Conservation (phyloP, 139 green algal species). For the Prasinococcaceae sp. region DNA sequence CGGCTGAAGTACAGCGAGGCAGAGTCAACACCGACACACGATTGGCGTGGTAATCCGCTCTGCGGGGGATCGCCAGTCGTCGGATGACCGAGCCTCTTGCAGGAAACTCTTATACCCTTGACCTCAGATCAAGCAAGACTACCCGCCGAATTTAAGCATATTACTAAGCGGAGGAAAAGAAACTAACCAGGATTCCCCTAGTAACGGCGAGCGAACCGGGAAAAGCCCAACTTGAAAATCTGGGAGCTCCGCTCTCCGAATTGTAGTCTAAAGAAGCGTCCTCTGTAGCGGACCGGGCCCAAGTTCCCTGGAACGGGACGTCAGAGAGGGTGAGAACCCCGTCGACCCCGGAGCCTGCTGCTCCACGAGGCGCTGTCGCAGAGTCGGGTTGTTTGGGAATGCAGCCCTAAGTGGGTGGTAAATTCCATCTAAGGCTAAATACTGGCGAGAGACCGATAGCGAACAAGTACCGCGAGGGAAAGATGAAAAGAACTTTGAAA, state of each 20-base stretch:
- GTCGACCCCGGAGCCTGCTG: constrained; percentile 37
- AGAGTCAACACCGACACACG: too few species aligned
- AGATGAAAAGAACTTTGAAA: constrained; percentile 95
- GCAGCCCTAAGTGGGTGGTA: constrained; percentile 78
- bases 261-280: constrained; percentile 75
- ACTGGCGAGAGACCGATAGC: constrained; percentile 81
- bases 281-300: constrained; percentile 37
- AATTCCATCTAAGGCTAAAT: constrained; percentile 90
- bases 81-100: background rate
- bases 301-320: constrained; percentile 62
- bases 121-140: constrained; percentile 76
- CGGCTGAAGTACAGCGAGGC: constrained; percentile 40
- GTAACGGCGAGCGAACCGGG: constrained; percentile 78
- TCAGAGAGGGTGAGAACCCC: constrained; percentile 76
- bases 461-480: constrained; percentile 93
- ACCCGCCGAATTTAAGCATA: constrained; percentile 90
- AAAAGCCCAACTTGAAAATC: constrained; percentile 77
- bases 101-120: constrained; percentile 28
- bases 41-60: constrained; percentile 4
- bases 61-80: background rate
- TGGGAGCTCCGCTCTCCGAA: constrained; percentile 46
- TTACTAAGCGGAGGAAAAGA: constrained; percentile 91
- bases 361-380: constrained; percentile 57
- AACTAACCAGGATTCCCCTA: constrained; percentile 86
- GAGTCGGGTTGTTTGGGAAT: constrained; percentile 81